Evolutionary conservation across 495 filamentous ascomycete genomes (phyloP), one percentile per base, ranked within the genome.

Genomic region (Aspergillus steynii): DNA sequence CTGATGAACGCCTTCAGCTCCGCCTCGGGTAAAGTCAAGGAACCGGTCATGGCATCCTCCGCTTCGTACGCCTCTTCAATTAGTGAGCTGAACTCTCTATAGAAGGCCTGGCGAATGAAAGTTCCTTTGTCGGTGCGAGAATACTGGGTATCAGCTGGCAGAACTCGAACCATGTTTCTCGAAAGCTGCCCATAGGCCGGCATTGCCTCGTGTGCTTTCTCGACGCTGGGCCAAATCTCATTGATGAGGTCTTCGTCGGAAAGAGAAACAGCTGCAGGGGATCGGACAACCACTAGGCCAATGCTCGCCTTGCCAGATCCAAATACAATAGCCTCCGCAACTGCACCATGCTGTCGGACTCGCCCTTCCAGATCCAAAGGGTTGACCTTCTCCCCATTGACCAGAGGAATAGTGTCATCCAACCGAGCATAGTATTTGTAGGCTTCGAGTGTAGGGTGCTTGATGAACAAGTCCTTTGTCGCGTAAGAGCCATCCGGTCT

Each of bases 331-430:
- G 73, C 74, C 29, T 80, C 77, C 14, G 69, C 59, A 5, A 80
- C 72, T 1, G 65, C 60, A 10, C 67, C 56, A 46, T 74, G 68
- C 55, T 80, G 69, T 45, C 76, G 60, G 28, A 77, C 69, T 2
- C 71, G 68, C 20, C 76, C 80, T 74, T 90, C 87, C 15, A 90
- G 67, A 1, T 83, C 83, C 25, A 84, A 80, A 5, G 87, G 86
- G 61, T 87, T 86, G 34, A 89, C 88, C 58, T 90, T 90, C 71
- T 88, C 87, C 0, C 87, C 87, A 14, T 87, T 90, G 15, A 84
- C 72, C 4, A 90, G 73, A 0, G 82, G 85, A 47, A 89, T 75
- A 29, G 86, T 83, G 26, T 85, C 80, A 58, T 89, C 87, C 1
- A 83, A 75, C 48, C 86, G 75, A 28, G 78, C 81, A 54, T 85